Evolutionary conservation across 768 basidiomycete species (phyloP), one percentile per base, ranked within the genome.

Genomic region (Boletus speciosus): DNA sequence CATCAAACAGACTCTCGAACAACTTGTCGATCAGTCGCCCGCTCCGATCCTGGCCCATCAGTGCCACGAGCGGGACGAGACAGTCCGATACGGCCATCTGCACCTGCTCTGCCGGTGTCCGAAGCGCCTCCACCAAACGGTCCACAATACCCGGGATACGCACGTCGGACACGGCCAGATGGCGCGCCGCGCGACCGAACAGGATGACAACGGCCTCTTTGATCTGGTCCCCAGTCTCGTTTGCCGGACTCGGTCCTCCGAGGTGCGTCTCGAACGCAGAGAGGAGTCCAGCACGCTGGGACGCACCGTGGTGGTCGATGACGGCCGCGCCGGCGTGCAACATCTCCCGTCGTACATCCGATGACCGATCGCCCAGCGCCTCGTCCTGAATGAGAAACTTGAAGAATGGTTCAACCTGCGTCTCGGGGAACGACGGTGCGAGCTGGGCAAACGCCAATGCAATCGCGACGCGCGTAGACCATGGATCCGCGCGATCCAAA

Each of bases 41-140:
- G 25, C 59, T 54, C 27, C 61, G 52, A 8, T 80, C 55, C 41
- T 21, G 76, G 32, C 77, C 75, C 78, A 92, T 88, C 31, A 84
- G 72, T 35, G 80, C 78, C 39, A 94, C 90, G 7, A 99, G 77
- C 1, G 94, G 92, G 0, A 92, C 87, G 4, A 99, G 76, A 73
- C 96, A 98, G 54, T 98, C 97, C 0, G 95, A 92, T 1, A 98
- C 93, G 8, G 97, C 95, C 42, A 92, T 86, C 68, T 98, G 96
- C 0, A 99, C 97, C 66, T 95, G 88, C 67, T 99, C 97, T 3
- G 94, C 84, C 0, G 96, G 97, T 0, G 95, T 98, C 70, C 88
- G 88, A 53, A 99, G 76, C 1, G 96, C 92, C 32, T 90, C 90
- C 8, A 96, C 83, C 19, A 98, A 76, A 10, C 93, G 78, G 56